These are phyloP conservation scores for Pyrus pyrifolia DNA, from an alignment of 306 rosid species.

Conservation along the genomic window DNA sequence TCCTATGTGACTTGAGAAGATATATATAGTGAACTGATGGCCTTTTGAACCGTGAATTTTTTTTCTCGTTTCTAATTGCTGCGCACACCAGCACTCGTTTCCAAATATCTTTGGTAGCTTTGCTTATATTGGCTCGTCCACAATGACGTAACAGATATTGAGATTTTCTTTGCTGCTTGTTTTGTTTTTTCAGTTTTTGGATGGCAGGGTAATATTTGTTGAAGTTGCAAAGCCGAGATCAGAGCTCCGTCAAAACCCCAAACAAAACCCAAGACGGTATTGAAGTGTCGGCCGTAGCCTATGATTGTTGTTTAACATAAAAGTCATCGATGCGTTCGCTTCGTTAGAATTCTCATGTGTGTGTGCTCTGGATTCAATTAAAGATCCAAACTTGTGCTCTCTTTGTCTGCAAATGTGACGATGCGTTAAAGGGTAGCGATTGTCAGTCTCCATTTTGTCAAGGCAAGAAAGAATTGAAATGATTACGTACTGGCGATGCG, in stretches of 20 bases:
- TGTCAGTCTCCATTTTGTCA: no score
- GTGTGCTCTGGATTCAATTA: no score
- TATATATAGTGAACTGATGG: background rate
- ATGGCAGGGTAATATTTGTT: conserved; percentile 92
- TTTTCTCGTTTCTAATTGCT: background rate
- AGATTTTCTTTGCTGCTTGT: background rate
- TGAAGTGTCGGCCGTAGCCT: background rate
- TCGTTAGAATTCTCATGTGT: no score
- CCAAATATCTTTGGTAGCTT: background rate
- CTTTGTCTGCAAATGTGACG: no score
- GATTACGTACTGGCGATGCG: no score
- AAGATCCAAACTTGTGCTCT: no score
- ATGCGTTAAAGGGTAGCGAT: no score
- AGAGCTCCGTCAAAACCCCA: conserved; percentile 35
- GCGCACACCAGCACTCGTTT: background rate
- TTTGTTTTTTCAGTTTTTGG: conserved; percentile 56
- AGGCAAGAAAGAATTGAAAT: no score
- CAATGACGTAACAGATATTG: background rate
- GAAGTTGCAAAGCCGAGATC: conserved; percentile 81
- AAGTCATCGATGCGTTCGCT: background rate
- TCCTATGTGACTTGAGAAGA: background rate
- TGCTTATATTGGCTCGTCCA: background rate
- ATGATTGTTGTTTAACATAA: background rate
- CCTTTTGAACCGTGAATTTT: background rate
- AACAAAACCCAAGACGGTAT: conserved; percentile 28